Evolutionary conservation across 192 early-diverging fungal genomes (phyloP).

Genomic region (Coemansia sp.): DNA sequence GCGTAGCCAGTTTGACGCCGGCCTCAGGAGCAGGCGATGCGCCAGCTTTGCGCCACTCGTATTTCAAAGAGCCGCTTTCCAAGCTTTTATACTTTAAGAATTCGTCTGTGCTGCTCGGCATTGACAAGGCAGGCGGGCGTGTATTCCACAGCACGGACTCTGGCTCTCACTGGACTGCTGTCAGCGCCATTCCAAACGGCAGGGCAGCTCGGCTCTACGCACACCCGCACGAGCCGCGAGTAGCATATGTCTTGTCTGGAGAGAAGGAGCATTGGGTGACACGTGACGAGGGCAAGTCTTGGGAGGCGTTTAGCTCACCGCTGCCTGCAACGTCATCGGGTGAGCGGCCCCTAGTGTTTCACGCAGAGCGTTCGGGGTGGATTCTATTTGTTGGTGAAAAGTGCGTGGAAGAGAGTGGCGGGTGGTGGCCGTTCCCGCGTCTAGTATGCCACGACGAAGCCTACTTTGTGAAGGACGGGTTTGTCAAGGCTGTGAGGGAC

Average conservation of each 20-base stretch:
- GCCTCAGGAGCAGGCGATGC: conserved; percentile 7
- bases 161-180: conserved; percentile 61
- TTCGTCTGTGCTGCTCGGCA: conserved; percentile 47
- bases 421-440: conserved; percentile 48
- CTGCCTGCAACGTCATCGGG: conserved; percentile 35
- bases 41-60: conserved; percentile 31
- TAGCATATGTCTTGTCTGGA: conserved; percentile 40
- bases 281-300: conserved; percentile 42
- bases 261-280: conserved; percentile 49
- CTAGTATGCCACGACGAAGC: conserved; percentile 62
- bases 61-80: conserved; percentile 34
- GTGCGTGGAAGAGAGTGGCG: conserved; percentile 51
- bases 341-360: conserved; percentile 58
- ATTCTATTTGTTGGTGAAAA: conserved; percentile 62
- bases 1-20: neutral
- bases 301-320: conserved; percentile 46
- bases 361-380: conserved; percentile 63
- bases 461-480: conserved; percentile 68
- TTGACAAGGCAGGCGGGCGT: conserved; percentile 50
- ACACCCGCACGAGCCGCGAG: conserved; percentile 65
- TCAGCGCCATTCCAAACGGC: conserved; percentile 48
- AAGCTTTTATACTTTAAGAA: conserved; percentile 51
- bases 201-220: conserved; percentile 53
- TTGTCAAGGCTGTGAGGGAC: conserved; percentile 55
- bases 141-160: conserved; percentile 64